These are phyloP conservation scores for Lathyrus oleraceus DNA, from an alignment of 306 rosid species.

Conservation along the genomic window DNA sequence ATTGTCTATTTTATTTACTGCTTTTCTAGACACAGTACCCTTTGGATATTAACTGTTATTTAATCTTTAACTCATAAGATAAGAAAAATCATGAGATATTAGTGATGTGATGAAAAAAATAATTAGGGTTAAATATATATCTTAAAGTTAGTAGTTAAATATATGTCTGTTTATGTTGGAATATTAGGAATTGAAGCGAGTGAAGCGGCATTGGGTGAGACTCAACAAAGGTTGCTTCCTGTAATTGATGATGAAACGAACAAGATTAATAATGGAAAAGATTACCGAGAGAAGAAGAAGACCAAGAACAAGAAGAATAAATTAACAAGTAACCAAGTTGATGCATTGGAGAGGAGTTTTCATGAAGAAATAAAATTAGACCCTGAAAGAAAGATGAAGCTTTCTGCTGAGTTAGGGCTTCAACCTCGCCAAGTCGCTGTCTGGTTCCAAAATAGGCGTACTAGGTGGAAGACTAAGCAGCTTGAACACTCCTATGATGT, in stretches of 20 bases:
- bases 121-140: no score
- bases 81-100: no score
- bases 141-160: no score
- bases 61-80: no score
- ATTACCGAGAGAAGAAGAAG: conserved; percentile 63
- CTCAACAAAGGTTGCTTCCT: conserved; percentile 23
- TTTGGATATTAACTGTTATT: no score
- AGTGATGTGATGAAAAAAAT: no score
- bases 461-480: conserved; percentile 90
- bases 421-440: conserved; percentile 94
- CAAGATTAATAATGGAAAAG: conserved; percentile 10
- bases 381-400: conserved; percentile 84
- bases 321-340: conserved; percentile 63
- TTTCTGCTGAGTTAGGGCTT: conserved; percentile 73
- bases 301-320: conserved; percentile 10
- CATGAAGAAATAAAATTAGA: conserved; percentile 85
- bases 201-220: conserved; percentile 43
- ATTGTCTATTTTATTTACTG: no score
- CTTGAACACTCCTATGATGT: conserved; percentile 68
- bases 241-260: conserved; percentile 45
- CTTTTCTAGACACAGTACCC: no score
- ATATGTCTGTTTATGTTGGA: no score
- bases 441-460: conserved; percentile 95
- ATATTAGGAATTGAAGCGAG: conserved; percentile 59
- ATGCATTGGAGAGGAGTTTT: conserved; percentile 75